A percentile compares a stretch with the other conserved stretches of the same genome.
phyloP scores from a whole-genome alignment of 331 rosid genomes.

The Quercus tomentella region DNA sequence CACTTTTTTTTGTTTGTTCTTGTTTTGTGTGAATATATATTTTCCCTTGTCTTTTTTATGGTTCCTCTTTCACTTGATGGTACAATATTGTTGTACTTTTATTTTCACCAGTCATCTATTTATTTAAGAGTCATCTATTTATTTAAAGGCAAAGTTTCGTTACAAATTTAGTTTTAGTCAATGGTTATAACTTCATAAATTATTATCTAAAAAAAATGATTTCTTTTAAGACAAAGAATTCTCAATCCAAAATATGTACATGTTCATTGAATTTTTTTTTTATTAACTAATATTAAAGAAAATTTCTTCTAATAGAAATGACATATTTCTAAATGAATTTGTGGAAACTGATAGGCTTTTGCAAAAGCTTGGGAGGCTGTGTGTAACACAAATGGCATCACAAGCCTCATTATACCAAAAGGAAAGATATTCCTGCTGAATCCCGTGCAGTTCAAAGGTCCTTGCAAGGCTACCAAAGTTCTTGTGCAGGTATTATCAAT shows the following conservation, averaged over 20 bases:
- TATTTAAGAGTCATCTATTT: too few species aligned
- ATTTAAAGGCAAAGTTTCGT: too few species aligned
- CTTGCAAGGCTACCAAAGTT: constrained; percentile 35
- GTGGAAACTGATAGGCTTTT: constrained; percentile 39
- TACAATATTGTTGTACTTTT: too few species aligned
- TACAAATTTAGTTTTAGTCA: too few species aligned
- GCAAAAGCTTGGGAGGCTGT: constrained; percentile 41
- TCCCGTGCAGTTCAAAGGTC: constrained; percentile 39
- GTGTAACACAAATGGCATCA: constrained; percentile 29
- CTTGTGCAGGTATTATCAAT: constrained; percentile 25
- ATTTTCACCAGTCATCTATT: too few species aligned
- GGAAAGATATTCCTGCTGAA: constrained; percentile 37
- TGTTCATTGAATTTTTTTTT: too few species aligned
- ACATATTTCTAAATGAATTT: background rate
- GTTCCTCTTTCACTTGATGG: too few species aligned
- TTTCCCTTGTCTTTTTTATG: background rate
- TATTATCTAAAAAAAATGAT: too few species aligned
- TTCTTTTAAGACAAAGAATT: background rate
- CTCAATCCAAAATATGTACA: background rate
- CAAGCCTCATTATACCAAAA: constrained; percentile 31
- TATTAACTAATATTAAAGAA: too few species aligned
- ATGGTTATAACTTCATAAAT: too few species aligned
- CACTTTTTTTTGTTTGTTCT: background rate
- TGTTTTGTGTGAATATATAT: too few species aligned
- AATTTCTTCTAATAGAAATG: too few species aligned